Conservation (phyloP, 176 grass and related monocot genomes). For the Raddia distichophylla region DNA sequence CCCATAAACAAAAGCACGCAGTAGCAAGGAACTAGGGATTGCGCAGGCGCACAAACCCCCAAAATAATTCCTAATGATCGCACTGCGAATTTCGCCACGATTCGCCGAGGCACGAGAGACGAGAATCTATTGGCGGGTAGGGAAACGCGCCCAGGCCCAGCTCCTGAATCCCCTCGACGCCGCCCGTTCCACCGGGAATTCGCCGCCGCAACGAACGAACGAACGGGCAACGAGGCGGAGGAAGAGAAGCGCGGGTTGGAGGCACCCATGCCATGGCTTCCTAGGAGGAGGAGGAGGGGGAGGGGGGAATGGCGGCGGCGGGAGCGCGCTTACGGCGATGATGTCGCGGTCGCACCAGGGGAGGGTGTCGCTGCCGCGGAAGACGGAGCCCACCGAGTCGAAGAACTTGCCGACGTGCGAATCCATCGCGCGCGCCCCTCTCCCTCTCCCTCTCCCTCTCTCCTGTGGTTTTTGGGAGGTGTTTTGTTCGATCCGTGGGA, state of each 20-base stretch:
- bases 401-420: slow-evolving; percentile 54
- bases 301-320: background rate
- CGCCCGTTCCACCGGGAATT: background rate
- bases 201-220: background rate
- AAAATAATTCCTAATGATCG: background rate
- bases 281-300: slow-evolving; percentile 2
- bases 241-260: background rate
- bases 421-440: slow-evolving; percentile 57
- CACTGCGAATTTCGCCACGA: background rate
- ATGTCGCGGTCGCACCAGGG: slow-evolving; percentile 79
- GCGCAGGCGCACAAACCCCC: background rate
- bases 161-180: background rate
- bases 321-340: slow-evolving; percentile 61
- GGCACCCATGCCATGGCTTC: background rate
- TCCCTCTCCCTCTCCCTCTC: background rate
- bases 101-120: background rate
- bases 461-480: slow-evolving; percentile 7
- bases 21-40: background rate
- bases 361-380: slow-evolving; percentile 66
- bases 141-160: background rate
- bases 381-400: slow-evolving; percentile 75
- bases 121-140: background rate
- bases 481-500: slow-evolving; percentile 33
- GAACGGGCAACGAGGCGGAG: background rate
- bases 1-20: background rate